Percentiles rank a stretch among this genome's conserved stretches.
These are phyloP conservation scores for Aspergillus chevalieri DNA, from an alignment of 2,329 filamentous ascomycete species.

Conservation along the genomic window DNA sequence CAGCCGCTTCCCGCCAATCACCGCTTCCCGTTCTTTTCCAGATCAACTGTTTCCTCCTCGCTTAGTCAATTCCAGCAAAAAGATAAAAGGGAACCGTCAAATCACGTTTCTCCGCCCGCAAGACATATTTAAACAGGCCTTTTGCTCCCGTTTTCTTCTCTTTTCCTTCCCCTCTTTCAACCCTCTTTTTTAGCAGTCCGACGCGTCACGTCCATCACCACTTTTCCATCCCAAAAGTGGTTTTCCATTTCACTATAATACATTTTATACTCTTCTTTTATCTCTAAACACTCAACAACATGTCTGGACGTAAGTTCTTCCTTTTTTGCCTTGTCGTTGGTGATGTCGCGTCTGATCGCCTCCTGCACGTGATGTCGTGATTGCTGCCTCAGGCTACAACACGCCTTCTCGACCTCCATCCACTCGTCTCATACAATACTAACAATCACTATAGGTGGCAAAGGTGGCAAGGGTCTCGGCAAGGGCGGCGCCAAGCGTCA, in stretches of 20 bases:
- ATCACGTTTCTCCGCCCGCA: slow-evolving; percentile 15
- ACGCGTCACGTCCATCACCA: slow-evolving; percentile 14
- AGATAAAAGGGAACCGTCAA: slow-evolving; percentile 4
- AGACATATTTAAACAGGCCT: slow-evolving; percentile 24
- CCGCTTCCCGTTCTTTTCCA: slow-evolving; percentile 16
- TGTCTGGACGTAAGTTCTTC: slow-evolving; percentile 38
- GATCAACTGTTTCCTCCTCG: slow-evolving; percentile 12
- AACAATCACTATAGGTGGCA: slow-evolving; percentile 60
- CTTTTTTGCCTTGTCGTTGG: neutral
- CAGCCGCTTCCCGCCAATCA: slow-evolving; percentile 29
- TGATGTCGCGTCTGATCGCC: slow-evolving; percentile 10
- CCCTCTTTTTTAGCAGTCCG: slow-evolving; percentile 12
- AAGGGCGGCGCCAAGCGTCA: slow-evolving; percentile 99
- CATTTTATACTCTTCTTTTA: slow-evolving; percentile 6
- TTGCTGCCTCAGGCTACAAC: slow-evolving; percentile 12
- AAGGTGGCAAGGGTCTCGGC: slow-evolving; percentile 95
- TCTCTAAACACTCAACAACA: slow-evolving; percentile 17
- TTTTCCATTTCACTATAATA: slow-evolving; percentile 15
- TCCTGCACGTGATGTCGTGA: slow-evolving; percentile 20
- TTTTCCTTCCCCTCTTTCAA: slow-evolving; percentile 7
- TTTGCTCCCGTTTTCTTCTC: slow-evolving; percentile 9
- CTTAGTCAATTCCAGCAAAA: slow-evolving; percentile 20
- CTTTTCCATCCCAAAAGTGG: slow-evolving; percentile 5
- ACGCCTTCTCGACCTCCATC: no score
- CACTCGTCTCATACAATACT: slow-evolving; percentile 7